These are phyloP conservation scores for Trifolium fragiferum DNA, from an alignment of 306 rosid species.

Conservation along the genomic window DNA sequence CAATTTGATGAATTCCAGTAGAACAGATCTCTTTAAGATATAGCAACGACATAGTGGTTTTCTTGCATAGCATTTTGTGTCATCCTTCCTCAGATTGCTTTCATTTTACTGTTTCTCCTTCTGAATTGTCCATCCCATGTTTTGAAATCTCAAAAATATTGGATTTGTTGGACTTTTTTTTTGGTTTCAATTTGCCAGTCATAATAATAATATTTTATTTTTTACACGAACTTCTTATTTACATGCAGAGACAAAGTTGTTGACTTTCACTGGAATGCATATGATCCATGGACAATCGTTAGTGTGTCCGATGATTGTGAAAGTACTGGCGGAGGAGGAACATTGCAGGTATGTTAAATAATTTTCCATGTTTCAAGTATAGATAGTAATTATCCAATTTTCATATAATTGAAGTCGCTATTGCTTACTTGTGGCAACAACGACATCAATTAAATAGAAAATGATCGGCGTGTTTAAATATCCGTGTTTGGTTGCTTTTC, in stretches of 20 bases:
- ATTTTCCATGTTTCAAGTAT: neutral
- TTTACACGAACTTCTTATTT: constrained; percentile 6
- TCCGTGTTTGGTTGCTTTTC: neutral
- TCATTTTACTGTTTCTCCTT: neutral
- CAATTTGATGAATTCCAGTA: constrained; percentile 16
- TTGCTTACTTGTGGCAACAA: constrained; percentile 6
- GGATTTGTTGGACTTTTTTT: constrained; percentile 12
- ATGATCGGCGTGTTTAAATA: neutral
- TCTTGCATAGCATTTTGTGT: constrained; percentile 8
- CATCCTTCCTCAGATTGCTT: neutral
- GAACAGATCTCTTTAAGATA: constrained; percentile 14
- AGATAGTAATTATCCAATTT: neutral
- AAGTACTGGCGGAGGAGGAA: constrained; percentile 98
- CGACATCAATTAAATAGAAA: too few species aligned
- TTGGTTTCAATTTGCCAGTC: too few species aligned
- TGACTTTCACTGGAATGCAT: constrained; percentile 61
- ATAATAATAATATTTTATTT: too few species aligned
- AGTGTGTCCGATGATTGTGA: constrained; percentile 99
- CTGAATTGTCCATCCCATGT: neutral
- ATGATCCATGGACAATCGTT: constrained; percentile 95
- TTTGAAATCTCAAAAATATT: neutral
- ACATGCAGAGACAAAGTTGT: constrained; percentile 60
- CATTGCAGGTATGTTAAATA: constrained; percentile 73
- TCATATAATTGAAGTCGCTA: neutral
- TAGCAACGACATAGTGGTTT: constrained; percentile 8